Base-by-base conservation (phyloP, 2,329 filamentous ascomycete genomes). In the Fonsecaea erecta region DNA sequence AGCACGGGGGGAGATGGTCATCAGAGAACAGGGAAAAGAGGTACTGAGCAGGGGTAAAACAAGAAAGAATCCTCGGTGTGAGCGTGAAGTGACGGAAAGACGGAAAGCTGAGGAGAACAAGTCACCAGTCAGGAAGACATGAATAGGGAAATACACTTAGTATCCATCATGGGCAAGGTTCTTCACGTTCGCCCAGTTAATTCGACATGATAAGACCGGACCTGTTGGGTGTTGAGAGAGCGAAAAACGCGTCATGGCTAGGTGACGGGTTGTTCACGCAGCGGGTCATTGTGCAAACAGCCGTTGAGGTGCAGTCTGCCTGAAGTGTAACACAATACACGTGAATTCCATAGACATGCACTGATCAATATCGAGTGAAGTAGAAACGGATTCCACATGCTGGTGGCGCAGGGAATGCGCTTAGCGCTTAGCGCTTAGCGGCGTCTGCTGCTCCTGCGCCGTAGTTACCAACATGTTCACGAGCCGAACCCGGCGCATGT, bases 401-500 rank as follows among this genome's bases (percentile, higher is more conserved):
- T 48, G 14, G 4, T 48, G 18, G n/a, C 12, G 48, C 18, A 28
- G 48, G 16, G 48, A 52, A 21, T 30, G 14, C 48, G 48, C 24
- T 52, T 52, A 52, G 48, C 30, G 48, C n/a, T n/a, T n/a, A n/a
- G n/a, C n/a, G n/a, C n/a, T n/a, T n/a, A n/a, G n/a, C n/a, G n/a
- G n/a, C n/a, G n/a, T n/a, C n/a, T n/a, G 51, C 51, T 8, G 30
- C 26, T 53, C 11, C 51, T 30, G 9, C 16, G 9, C 28, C 48
- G 21, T 52, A 26, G 6, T 32, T 32, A 32, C 32, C 3, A 37
- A 37, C 14, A 16, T 12, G 11, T 12, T 4, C 14, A 40, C 37
- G 37, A 18, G 14, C 37, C 37, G 37, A 40, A n/a, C 30, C 37
- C n/a, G 58, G 51, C 59, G 51, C n/a, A 62, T 62, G 51, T n/a